Base-by-base conservation (phyloP, 2,329 filamentous ascomycete genomes). In the Parafenestella ontariensis region DNA sequence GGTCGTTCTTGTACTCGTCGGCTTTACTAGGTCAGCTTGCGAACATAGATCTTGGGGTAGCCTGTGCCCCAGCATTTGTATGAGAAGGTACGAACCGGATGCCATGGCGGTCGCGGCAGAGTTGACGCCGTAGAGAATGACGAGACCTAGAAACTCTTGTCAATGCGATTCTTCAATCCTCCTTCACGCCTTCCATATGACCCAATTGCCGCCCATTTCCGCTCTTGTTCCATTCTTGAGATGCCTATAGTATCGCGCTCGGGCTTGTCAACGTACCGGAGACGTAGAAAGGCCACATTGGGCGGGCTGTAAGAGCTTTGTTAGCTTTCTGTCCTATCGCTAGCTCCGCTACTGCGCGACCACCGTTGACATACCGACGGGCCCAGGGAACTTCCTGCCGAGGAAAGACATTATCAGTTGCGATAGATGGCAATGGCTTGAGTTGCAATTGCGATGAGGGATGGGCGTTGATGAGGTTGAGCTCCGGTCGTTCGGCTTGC, bases 1-100 rank as follows among this genome's bases (percentile, higher is more conserved):
- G 92, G 81, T 98, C 94, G 84, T 96, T 96, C 88, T 93, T 96
- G 87, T 86, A 97, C 83, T 98, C 92, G 71, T 90, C 91, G 83
- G 87, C 94, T 98, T 49, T 37, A 34, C 33, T 34, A 2, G 28
- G 61, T 75, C 46, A 75, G 68, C 36, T 46, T 46, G 21, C 40
- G 34, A 49, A 49, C 34, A 51, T 46, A 24, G 23, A 3, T 46
- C 37, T 20, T n/a, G 20, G 28, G 24, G 11, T 26, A 15, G 31
- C 20, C n/a, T 17, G 1, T 43, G 21, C 6, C 15, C 11, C 26
- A 10, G 41, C 15, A 17, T 33, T 13, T 11, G 15, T 10, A 10
- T 36, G 18, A 21, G 29, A 29, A 44, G 29, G 11, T 47, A 85
- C 87, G 79, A 87, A 98, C 94, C 86, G 77, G 86, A 82, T 82